Conservation (phyloP, 192 early-diverging fungal species). For the Entophlyctis luteolus region DNA sequence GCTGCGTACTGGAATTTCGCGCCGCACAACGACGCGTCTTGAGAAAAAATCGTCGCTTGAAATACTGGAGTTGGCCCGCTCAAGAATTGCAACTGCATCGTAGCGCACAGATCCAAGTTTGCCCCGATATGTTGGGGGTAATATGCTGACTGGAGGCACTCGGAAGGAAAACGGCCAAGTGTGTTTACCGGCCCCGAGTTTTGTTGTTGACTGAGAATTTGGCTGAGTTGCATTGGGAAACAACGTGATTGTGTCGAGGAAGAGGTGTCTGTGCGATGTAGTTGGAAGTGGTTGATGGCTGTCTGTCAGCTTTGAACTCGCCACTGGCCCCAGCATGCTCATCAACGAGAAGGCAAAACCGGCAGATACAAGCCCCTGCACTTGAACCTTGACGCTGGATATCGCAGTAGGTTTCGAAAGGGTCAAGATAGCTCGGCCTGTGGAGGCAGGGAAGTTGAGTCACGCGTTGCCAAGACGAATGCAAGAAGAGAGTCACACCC, state of each 20-base stretch:
- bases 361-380: constrained; percentile 20
- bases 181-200: constrained; percentile 11
- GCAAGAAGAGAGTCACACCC: neutral
- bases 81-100: constrained; percentile 13
- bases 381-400: constrained; percentile 11
- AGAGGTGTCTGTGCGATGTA: constrained; percentile 13
- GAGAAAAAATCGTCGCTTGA: neutral
- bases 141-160: constrained; percentile 18
- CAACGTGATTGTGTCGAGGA: constrained; percentile 20
- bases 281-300: neutral
- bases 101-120: constrained; percentile 18
- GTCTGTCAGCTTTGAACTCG: neutral
- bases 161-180: constrained; percentile 32
- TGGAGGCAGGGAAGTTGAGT: neutral
- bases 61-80: neutral
- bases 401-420: neutral
- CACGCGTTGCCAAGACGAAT: neutral
- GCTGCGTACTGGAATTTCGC: constrained; percentile 22
- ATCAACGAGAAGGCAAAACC: constrained; percentile 6
- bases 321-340: neutral
- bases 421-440: constrained; percentile 11
- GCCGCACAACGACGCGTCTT: neutral
- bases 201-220: neutral
- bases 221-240: constrained; percentile 3
- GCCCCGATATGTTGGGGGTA: constrained; percentile 29